Evolutionary conservation across 805 yeast genomes (phyloP), one percentile per base, ranked within the genome.

Genomic region (Hyphopichia homilentoma): DNA sequence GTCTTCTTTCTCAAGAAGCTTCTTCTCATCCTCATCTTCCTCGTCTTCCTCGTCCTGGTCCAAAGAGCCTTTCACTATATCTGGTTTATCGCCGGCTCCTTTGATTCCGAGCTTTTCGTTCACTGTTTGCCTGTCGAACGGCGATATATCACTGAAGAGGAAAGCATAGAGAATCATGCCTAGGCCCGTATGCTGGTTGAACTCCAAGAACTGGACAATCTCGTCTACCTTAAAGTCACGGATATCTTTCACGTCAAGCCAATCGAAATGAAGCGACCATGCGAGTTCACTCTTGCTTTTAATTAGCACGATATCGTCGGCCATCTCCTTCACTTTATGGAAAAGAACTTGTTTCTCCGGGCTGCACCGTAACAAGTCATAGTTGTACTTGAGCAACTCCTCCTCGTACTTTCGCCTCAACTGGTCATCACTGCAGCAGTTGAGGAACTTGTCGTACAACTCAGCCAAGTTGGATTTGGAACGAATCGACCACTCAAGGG

Each of bases 221-320:
- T 67, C 50, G 4, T 42, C 48, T 25, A 36, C 32, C 31, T 79
- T 80, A 29, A 83, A 50, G 2, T 70, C 68, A 7, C 62, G 56
- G 4, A 87, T 52, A 4, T 66, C 57, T 5, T 50, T 51, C 6
- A 69, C 70, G 53, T 88, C 95, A 16, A 62, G 44, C 82, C 90
- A 83, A 41, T 88, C 93, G 36, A 87, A 73, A 47, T 76, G 77
- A 7, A 80, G 48, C 23, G 70, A 66, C 95, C 96, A 89, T 1
- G 88, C 85, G 19, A 72, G 60, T 22, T 74, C 64, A 5, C 78
- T 77, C 1, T 71, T 68, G 15, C 81, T 75, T 24, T 76, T 72
- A 11, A 90, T 75, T 11, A 81, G 59, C 3, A 88, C 76, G 80
- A 89, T 75, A 21, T 83, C 94, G 9, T 77, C 79, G 1, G 77